Evolutionary conservation across 1,284 basidiomycete species (phyloP).

Genomic region (Tilletia indica): DNA sequence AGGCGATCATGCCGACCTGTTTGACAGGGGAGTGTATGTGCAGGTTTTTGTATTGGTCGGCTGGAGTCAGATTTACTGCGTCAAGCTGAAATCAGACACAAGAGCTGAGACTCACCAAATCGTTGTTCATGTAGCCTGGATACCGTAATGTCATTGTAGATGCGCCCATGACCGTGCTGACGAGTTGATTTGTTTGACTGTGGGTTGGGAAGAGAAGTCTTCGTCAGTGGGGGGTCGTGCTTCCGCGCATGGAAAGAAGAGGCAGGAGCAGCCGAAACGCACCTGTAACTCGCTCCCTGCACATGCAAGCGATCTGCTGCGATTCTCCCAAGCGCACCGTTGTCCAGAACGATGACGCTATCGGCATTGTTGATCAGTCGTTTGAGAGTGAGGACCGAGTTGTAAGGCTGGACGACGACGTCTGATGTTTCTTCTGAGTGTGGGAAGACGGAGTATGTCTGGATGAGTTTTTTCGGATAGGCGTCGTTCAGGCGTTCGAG

Average conservation of each 20-base stretch:
- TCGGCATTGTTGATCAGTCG: slow-evolving; percentile 94
- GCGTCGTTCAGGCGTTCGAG: slow-evolving; percentile 94
- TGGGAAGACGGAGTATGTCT: slow-evolving; percentile 98
- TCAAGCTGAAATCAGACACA: not conserved
- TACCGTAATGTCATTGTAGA: slow-evolving; percentile 96
- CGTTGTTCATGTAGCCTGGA: slow-evolving; percentile 99
- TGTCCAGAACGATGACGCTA: slow-evolving; percentile 94
- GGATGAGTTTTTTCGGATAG: slow-evolving; percentile 98
- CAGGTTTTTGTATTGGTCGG: not conserved
- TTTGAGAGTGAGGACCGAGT: slow-evolving; percentile 88
- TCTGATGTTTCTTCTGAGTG: slow-evolving; percentile 62
- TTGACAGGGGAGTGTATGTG: not conserved
- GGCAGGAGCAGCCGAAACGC: slow-evolving; percentile 62
- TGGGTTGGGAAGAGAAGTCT: not conserved
- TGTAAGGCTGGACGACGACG: slow-evolving; percentile 85
- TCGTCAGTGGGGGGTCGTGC: not conserved
- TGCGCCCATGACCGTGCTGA: slow-evolving; percentile 63
- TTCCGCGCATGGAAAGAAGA: not conserved
- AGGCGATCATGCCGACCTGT: slow-evolving; percentile 86
- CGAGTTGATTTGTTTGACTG: slow-evolving; percentile 61
- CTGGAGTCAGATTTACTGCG: not conserved
- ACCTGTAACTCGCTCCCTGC: slow-evolving; percentile 86
- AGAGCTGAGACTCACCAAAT: slow-evolving; percentile 58
- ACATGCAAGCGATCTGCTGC: slow-evolving; percentile 86
- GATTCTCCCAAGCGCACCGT: slow-evolving; percentile 86